These are phyloP conservation scores for Asterophora lycoperdoides DNA, from an alignment of 768 basidiomycete species.

Conservation along the genomic window DNA sequence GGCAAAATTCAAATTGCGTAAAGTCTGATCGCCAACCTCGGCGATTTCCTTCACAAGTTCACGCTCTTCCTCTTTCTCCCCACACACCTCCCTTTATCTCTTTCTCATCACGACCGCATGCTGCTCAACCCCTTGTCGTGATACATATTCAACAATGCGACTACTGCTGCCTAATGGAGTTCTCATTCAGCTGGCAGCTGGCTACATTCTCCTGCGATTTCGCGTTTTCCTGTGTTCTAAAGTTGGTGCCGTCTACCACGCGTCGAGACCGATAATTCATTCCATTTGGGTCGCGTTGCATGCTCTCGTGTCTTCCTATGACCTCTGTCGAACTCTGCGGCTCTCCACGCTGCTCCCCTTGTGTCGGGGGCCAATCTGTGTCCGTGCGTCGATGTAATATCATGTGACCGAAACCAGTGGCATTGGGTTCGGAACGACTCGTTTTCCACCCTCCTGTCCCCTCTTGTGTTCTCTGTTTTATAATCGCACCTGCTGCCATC, in stretches of 20 bases:
- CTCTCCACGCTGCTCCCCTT: constrained; percentile 3
- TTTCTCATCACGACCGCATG: background rate
- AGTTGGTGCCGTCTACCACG: no score
- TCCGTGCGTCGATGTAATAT: constrained; percentile 22
- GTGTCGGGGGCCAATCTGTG: constrained; percentile 9
- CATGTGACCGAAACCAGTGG: constrained; percentile 24
- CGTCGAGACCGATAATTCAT: no score
- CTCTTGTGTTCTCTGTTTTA: constrained; percentile 8
- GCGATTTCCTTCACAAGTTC: constrained; percentile 12
- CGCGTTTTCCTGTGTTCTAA: no score
- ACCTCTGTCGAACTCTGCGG: background rate
- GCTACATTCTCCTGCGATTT: no score
- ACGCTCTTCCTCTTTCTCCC: constrained; percentile 1
- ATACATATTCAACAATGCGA: background rate
- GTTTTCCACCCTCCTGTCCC: constrained; percentile 22
- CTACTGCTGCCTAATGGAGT: background rate
- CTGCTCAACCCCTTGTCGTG: background rate
- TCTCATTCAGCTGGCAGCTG: background rate
- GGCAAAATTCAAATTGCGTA: constrained; percentile 11
- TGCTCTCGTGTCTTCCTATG: background rate
- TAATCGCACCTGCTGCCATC: constrained; percentile 2
- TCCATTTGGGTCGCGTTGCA: no score
- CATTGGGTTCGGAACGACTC: constrained; percentile 19
- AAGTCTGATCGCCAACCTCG: constrained; percentile 7
- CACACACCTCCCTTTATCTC: background rate